Evolutionary conservation across 2,329 filamentous ascomycete species (phyloP).

Genomic region (Mycogone perniciosa): DNA sequence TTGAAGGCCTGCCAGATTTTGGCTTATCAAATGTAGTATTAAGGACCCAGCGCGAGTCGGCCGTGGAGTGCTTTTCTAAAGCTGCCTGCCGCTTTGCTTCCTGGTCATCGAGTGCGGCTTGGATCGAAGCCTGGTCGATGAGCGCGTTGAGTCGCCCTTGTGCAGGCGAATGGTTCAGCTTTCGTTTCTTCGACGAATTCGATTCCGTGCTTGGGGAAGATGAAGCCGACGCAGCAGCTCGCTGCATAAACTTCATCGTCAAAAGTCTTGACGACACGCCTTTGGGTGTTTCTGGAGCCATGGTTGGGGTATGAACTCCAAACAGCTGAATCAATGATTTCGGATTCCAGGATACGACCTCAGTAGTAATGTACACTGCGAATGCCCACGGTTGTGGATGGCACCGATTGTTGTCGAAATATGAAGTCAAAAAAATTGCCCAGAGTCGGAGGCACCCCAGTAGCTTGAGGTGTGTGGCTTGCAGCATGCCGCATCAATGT

Average conservation of each 20-base stretch:
- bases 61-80: conserved; percentile 55
- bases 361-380: too few species aligned
- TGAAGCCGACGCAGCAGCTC: conserved; percentile 58
- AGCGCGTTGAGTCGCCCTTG: conserved; percentile 31
- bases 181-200: conserved; percentile 58
- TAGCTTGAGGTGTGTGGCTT: too few species aligned
- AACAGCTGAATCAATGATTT: not conserved
- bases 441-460: not conserved
- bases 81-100: conserved; percentile 58
- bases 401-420: too few species aligned
- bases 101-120: conserved; percentile 59
- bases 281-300: conserved; percentile 50
- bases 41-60: conserved; percentile 72
- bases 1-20: conserved; percentile 23
- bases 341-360: too few species aligned
- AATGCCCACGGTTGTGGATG: too few species aligned
- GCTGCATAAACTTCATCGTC: conserved; percentile 98
- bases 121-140: conserved; percentile 53
- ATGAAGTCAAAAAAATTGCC: too few species aligned
- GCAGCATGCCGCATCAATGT: too few species aligned
- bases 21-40: conserved; percentile 36
- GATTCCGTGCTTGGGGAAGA: conserved; percentile 43
- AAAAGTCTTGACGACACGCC: conserved; percentile 81
- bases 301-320: conserved; percentile 16
- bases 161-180: conserved; percentile 34